phyloP scores from a whole-genome alignment of 257 asterid genomes.

The Osmanthus fragrans region DNA sequence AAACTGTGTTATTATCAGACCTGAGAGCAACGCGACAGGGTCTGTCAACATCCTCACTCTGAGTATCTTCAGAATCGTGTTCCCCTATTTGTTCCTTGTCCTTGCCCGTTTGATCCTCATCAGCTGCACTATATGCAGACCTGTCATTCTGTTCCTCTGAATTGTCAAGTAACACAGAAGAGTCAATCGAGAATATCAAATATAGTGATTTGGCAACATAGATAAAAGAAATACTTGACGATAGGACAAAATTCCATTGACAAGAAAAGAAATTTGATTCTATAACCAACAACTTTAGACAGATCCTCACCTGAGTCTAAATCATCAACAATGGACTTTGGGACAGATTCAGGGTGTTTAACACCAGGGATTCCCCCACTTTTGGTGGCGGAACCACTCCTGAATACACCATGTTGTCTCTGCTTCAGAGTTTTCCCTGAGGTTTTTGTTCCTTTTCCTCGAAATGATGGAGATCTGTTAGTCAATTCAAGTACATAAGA shows the following conservation, averaged over 20 bases:
- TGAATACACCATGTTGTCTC: constrained; percentile 39
- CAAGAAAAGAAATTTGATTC: no score
- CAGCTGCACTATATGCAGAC: constrained; percentile 31
- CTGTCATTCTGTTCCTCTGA: constrained; percentile 43
- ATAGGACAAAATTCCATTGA: no score
- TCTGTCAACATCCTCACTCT: no score
- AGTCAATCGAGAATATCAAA: constrained; percentile 11
- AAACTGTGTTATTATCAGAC: constrained; percentile 49
- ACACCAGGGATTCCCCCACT: constrained; percentile 41
- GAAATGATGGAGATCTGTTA: constrained; percentile 63
- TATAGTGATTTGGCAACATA: not conserved
- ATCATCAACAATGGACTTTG: constrained; percentile 35
- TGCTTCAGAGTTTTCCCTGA: constrained; percentile 61
- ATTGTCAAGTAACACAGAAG: constrained; percentile 12
- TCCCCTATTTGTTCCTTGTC: constrained; percentile 37
- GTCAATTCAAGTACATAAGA: constrained; percentile 34
- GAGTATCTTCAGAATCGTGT: constrained; percentile 51
- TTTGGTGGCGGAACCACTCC: constrained; percentile 42
- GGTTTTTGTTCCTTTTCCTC: constrained; percentile 72
- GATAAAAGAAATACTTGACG: no score
- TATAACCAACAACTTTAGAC: not conserved
- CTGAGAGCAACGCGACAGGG: constrained; percentile 4
- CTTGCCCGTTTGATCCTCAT: constrained; percentile 43
- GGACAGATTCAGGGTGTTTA: constrained; percentile 33
- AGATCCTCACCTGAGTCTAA: constrained; percentile 54